Evolutionary conservation across 495 filamentous ascomycete species (phyloP).

Genomic region (Penicillium cataractarum): DNA sequence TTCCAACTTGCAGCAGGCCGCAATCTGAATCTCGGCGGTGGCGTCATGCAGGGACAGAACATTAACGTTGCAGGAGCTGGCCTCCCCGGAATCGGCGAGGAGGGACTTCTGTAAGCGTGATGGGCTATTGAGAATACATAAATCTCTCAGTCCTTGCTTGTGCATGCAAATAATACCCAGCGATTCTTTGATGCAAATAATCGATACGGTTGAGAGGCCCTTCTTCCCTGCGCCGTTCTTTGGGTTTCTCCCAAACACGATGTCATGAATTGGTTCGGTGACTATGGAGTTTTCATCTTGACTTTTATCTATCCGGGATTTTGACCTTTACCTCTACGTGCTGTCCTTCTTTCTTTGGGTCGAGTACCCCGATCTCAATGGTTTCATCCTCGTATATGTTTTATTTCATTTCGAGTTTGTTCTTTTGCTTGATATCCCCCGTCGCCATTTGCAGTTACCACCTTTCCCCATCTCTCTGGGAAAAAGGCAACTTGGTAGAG

Average conservation of each 20-base stretch:
- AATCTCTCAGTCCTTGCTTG: constrained; percentile 11
- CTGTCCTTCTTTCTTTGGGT: neutral
- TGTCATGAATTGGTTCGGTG: constrained; percentile 32
- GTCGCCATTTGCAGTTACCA: constrained; percentile 18
- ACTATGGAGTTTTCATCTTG: constrained; percentile 29
- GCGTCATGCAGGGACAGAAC: constrained; percentile 56
- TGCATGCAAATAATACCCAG: constrained; percentile 31
- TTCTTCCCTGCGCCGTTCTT: neutral
- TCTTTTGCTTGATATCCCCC: constrained; percentile 27
- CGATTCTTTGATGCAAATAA: constrained; percentile 28
- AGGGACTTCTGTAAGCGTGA: constrained; percentile 46
- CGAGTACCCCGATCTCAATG: neutral
- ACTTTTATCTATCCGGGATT: neutral
- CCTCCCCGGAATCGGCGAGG: constrained; percentile 55
- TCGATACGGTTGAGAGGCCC: constrained; percentile 19
- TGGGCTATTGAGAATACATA: constrained; percentile 10
- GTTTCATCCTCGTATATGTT: neutral
- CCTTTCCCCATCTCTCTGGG: neutral
- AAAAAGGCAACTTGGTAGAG: constrained; percentile 20
- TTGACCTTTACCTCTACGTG: neutral
- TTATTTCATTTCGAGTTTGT: constrained; percentile 14
- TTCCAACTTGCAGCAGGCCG: constrained; percentile 49
- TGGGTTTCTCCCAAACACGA: constrained; percentile 22
- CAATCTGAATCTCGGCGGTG: constrained; percentile 46
- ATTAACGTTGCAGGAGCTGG: constrained; percentile 56